These are phyloP conservation scores for Phragmites australis DNA, from an alignment of 176 grass and related monocot species.

Conservation along the genomic window DNA sequence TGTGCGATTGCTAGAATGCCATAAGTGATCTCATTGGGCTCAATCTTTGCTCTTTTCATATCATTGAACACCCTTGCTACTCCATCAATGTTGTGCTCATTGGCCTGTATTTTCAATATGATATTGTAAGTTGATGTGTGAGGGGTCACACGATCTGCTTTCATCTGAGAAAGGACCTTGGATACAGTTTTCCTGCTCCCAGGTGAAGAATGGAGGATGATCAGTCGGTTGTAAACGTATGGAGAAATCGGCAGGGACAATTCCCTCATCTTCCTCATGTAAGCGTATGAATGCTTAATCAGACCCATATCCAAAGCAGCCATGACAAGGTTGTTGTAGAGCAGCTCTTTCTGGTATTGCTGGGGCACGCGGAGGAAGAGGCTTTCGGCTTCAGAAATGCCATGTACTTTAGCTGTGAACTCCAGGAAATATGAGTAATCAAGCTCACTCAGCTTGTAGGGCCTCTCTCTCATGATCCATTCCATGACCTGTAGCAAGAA, in stretches of 20 bases:
- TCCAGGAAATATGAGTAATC: constrained; percentile 92
- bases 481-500: constrained; percentile 71
- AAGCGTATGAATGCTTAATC: constrained; percentile 83
- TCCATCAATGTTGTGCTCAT: constrained; percentile 84
- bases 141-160: constrained; percentile 59
- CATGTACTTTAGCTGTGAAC: constrained; percentile 88
- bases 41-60: constrained; percentile 80
- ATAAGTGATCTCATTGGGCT: constrained; percentile 94
- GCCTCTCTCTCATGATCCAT: constrained; percentile 94
- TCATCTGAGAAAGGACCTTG: constrained; percentile 82
- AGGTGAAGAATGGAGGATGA: constrained; percentile 81
- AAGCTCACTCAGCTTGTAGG: constrained; percentile 85
- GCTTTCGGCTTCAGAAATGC: constrained; percentile 74
- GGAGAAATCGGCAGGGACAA: constrained; percentile 65
- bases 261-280: constrained; percentile 97
- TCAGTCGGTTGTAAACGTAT: constrained; percentile 75
- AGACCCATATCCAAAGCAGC: constrained; percentile 61
- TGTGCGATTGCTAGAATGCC: constrained; percentile 81
- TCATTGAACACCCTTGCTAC: constrained; percentile 72
- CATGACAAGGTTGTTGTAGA: constrained; percentile 94
- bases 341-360: constrained; percentile 74
- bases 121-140: constrained; percentile 94
- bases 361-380: constrained; percentile 75
- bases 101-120: constrained; percentile 83
- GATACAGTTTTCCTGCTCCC: constrained; percentile 74